Evolutionary conservation across 805 yeast genomes (phyloP).

Genomic region (Wickerhamiella lipophila): DNA sequence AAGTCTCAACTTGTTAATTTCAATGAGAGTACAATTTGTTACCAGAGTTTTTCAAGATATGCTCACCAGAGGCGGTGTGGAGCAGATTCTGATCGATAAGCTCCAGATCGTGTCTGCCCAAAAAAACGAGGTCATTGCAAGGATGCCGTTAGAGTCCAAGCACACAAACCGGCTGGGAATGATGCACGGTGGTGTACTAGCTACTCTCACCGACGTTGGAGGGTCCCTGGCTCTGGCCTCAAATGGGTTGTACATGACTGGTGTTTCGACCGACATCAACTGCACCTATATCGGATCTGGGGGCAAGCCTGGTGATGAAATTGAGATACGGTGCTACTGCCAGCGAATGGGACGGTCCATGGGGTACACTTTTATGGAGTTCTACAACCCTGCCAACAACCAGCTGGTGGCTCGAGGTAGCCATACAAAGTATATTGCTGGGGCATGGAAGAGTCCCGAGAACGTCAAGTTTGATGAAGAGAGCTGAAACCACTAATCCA

Average conservation of each 20-base stretch:
- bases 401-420: constrained; percentile 31
- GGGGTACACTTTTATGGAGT: constrained; percentile 32
- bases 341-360: constrained; percentile 31
- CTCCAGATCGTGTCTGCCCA: constrained; percentile 24
- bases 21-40: constrained; percentile 21
- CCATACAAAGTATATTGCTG: constrained; percentile 33
- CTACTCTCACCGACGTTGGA: constrained; percentile 33
- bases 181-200: constrained; percentile 34
- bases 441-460: constrained; percentile 27
- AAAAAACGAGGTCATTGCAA: constrained; percentile 28
- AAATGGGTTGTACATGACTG: constrained; percentile 32
- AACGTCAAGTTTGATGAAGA: constrained; percentile 15
- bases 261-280: constrained; percentile 33
- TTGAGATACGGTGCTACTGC: constrained; percentile 24
- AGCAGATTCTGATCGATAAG: constrained; percentile 16
- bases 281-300: constrained; percentile 31
- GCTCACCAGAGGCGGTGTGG: constrained; percentile 21
- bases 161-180: constrained; percentile 32
- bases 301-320: constrained; percentile 26
- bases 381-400: constrained; percentile 15
- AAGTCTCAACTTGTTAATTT: not conserved
- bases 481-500: too few species aligned
- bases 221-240: constrained; percentile 35
- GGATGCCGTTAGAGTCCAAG: constrained; percentile 25
- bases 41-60: constrained; percentile 21